phyloP scores from a whole-genome alignment of 805 yeast species.

The Zygotorulaspora florentina region DNA sequence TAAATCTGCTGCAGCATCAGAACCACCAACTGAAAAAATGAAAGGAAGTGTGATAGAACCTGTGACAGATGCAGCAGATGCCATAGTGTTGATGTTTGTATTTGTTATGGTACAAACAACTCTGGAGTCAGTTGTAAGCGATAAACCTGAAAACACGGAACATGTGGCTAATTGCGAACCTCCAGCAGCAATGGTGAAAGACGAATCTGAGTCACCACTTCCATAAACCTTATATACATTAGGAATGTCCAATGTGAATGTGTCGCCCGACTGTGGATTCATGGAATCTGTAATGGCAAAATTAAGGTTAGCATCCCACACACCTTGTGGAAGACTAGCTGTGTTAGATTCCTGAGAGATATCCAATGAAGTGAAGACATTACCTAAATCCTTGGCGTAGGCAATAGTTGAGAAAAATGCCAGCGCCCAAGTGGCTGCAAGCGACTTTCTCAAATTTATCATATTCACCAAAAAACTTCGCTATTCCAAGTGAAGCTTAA shows the following conservation, averaged over 20 bases:
- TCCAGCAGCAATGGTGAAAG: neutral
- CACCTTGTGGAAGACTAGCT: slow-evolving; percentile 4
- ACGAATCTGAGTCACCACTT: slow-evolving; percentile 3
- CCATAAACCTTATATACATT: slow-evolving; percentile 14
- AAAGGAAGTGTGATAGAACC: slow-evolving; percentile 9
- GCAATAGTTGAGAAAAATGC: slow-evolving; percentile 5
- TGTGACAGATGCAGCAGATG: slow-evolving; percentile 6
- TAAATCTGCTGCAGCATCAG: slow-evolving; percentile 7
- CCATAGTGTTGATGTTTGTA: slow-evolving; percentile 6
- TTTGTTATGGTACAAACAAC: slow-evolving; percentile 9
- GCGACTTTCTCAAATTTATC: slow-evolving; percentile 3
- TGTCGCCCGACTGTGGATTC: slow-evolving; percentile 14
- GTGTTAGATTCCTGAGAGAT: slow-evolving; percentile 4
- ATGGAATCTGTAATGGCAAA: slow-evolving; percentile 10
- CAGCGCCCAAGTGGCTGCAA: slow-evolving; percentile 3
- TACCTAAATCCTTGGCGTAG: slow-evolving; percentile 14
- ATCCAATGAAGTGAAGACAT: slow-evolving; percentile 12
- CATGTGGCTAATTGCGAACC: slow-evolving; percentile 5
- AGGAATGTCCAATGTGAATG: slow-evolving; percentile 12
- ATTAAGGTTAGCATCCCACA: slow-evolving; percentile 12
- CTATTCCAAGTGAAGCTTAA: neutral
- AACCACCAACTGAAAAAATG: slow-evolving; percentile 13
- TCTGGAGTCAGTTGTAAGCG: slow-evolving; percentile 10
- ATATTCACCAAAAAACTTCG: neutral
- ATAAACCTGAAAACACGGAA: slow-evolving; percentile 8